Conservation (phyloP, 2,329 filamentous ascomycete species). For the Coniella lustricola region DNA sequence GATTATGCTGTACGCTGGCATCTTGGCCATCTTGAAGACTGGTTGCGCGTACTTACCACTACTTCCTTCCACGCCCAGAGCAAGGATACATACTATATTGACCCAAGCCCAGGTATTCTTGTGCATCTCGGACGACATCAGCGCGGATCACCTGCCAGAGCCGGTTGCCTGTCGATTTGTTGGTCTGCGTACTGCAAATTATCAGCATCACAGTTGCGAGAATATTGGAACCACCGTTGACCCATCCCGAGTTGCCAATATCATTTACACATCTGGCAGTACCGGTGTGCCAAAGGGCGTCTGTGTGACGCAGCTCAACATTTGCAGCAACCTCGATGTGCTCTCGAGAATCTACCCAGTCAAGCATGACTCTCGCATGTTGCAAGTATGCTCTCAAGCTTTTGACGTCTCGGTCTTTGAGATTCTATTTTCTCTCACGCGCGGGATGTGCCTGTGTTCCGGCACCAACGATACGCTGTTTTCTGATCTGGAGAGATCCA, state of each 20-base stretch:
- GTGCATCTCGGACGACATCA: slow-evolving; percentile 35
- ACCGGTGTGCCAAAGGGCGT: slow-evolving; percentile 78
- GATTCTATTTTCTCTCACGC: slow-evolving; percentile 77
- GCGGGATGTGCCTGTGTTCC: slow-evolving; percentile 72
- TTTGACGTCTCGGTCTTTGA: slow-evolving; percentile 89
- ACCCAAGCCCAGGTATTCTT: slow-evolving; percentile 45
- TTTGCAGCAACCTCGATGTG: slow-evolving; percentile 66
- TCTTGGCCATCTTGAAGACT: slow-evolving; percentile 67
- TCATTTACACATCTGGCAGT: slow-evolving; percentile 78
- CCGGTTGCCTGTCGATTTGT: slow-evolving; percentile 22
- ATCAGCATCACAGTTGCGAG: slow-evolving; percentile 24
- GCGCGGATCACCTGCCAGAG: slow-evolving; percentile 15
- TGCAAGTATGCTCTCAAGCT: slow-evolving; percentile 78
- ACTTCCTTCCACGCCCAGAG: slow-evolving; percentile 60
- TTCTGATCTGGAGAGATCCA: slow-evolving; percentile 60
- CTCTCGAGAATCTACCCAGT: slow-evolving; percentile 61
- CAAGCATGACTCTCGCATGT: slow-evolving; percentile 46
- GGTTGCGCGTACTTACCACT: slow-evolving; percentile 78
- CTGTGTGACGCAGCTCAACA: slow-evolving; percentile 66
- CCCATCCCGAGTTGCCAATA: slow-evolving; percentile 57
- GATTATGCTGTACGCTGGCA: slow-evolving; percentile 60
- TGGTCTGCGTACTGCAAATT: slow-evolving; percentile 25
- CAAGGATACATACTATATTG: slow-evolving; percentile 56
- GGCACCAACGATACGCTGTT: slow-evolving; percentile 69
- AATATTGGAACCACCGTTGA: slow-evolving; percentile 34